Percentiles rank a stretch among this genome's conserved stretches.
Conservation (phyloP, 179 eudicot species). For the Silene vulgaris region DNA sequence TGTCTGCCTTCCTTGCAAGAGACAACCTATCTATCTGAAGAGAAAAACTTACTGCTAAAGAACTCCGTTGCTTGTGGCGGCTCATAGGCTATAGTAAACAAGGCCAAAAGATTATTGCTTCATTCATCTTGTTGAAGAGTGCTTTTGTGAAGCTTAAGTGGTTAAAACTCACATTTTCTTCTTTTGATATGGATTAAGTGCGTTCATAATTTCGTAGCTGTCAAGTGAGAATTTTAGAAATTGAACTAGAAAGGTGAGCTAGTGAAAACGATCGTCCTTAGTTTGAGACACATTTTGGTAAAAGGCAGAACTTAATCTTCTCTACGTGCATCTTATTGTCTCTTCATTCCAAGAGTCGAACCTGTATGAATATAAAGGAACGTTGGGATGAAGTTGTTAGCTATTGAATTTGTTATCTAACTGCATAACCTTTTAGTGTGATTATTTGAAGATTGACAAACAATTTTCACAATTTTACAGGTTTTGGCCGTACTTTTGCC, state of each 20-base stretch:
- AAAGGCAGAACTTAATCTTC: neutral
- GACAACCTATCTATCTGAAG: no score
- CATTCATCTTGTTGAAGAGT: no score
- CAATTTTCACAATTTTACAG: conserved; percentile 24
- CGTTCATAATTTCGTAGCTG: neutral
- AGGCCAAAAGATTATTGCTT: no score
- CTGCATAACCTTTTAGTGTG: neutral
- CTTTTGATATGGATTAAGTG: neutral
- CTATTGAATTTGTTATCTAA: neutral
- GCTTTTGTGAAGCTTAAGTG: neutral
- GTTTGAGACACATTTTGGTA: neutral
- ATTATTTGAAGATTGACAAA: conserved; percentile 12
- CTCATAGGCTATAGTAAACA: no score
- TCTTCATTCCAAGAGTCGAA: neutral
- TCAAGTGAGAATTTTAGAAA: neutral
- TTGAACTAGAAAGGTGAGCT: neutral
- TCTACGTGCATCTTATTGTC: neutral
- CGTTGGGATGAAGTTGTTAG: neutral
- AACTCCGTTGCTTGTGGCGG: no score
- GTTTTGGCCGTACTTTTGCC: conserved; percentile 93
- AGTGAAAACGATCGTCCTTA: neutral
- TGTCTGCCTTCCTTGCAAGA: no score
- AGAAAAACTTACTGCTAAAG: no score
- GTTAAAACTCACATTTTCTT: no score
- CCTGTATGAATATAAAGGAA: neutral